phyloP scores from a whole-genome alignment of 108 stramenopile species.

The Cylindrotheca fusiformis region DNA sequence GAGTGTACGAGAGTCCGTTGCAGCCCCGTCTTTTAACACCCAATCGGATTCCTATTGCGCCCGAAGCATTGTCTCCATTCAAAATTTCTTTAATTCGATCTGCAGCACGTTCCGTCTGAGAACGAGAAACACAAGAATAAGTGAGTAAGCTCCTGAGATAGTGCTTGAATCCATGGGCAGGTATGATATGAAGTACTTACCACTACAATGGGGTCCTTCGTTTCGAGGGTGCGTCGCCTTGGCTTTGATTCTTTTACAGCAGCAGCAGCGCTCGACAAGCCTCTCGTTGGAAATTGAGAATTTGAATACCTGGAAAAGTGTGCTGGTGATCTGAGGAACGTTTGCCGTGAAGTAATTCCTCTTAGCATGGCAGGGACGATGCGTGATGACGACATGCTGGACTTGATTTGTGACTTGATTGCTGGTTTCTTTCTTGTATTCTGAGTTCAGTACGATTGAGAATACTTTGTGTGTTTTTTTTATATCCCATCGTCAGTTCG shows the following conservation, averaged over 20 bases:
- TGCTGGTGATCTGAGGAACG: no score
- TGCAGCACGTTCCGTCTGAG: constrained; percentile 57
- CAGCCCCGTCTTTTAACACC: constrained; percentile 96
- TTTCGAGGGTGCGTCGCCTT: constrained; percentile 29
- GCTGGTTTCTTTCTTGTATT: no score
- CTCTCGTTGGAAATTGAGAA: neutral
- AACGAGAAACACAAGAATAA: constrained; percentile 6
- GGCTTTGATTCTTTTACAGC: constrained; percentile 10
- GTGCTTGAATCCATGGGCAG: neutral
- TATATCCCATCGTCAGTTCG: no score
- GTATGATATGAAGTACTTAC: constrained; percentile 16
- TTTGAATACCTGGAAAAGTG: no score
- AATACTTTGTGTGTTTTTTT: no score
- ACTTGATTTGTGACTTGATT: no score
- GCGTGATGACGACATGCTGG: no score
- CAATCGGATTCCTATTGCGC: constrained; percentile 89
- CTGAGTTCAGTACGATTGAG: no score
- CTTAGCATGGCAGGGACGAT: no score
- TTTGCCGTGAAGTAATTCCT: no score
- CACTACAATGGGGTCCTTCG: constrained; percentile 53
- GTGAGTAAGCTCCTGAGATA: neutral
- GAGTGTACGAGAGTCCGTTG: constrained; percentile 97
- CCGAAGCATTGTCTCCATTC: constrained; percentile 35
- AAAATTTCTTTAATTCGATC: constrained; percentile 58
- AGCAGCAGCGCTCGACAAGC: constrained; percentile 16